A percentile compares a stretch with the other conserved stretches of the same genome.
These are phyloP conservation scores for Aspergillus nidulans DNA, from an alignment of 495 filamentous ascomycete species.

Conservation along the genomic window DNA sequence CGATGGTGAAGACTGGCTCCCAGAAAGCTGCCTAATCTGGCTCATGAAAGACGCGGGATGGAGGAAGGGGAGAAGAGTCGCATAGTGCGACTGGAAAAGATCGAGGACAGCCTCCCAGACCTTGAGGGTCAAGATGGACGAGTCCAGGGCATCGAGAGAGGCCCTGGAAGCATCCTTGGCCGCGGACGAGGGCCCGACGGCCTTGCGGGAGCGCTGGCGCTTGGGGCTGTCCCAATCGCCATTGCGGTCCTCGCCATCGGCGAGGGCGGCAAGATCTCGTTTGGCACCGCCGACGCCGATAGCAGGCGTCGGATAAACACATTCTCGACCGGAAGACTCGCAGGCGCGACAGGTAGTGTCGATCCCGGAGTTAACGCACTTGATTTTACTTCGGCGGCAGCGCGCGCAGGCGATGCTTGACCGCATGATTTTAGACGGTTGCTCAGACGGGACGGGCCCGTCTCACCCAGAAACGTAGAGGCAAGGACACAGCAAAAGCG, in stretches of 20 bases:
- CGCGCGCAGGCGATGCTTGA: slow-evolving; percentile 76
- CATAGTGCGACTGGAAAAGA: slow-evolving; percentile 77
- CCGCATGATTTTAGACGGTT: slow-evolving; percentile 48
- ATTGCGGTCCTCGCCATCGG: slow-evolving; percentile 52
- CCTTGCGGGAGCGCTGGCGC: slow-evolving; percentile 51
- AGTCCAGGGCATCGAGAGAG: slow-evolving; percentile 37
- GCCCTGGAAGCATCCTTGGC: slow-evolving; percentile 33
- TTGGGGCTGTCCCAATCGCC: slow-evolving; percentile 57
- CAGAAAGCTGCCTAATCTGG: slow-evolving; percentile 48
- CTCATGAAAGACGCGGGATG: slow-evolving; percentile 69
- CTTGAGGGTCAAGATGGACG: slow-evolving; percentile 59
- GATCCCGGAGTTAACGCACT: slow-evolving; percentile 75
- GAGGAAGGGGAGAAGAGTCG: slow-evolving; percentile 77
- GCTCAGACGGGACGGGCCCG: slow-evolving; percentile 20
- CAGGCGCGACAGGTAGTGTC: slow-evolving; percentile 74
- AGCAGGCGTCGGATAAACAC: slow-evolving; percentile 65
- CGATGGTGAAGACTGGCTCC: slow-evolving; percentile 5
- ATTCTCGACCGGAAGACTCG: slow-evolving; percentile 69
- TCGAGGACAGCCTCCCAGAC: slow-evolving; percentile 69
- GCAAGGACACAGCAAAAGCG: slow-evolving; percentile 1
- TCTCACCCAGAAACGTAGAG: slow-evolving; percentile 5
- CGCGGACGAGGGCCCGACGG: slow-evolving; percentile 31
- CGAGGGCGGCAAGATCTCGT: slow-evolving; percentile 48
- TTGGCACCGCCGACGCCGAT: slow-evolving; percentile 53
- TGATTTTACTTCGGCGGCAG: slow-evolving; percentile 80